A percentile compares a stretch with the other conserved stretches of the same genome.
These are phyloP conservation scores for Chrysoporthe austroafricana DNA, from an alignment of 2,329 filamentous ascomycete genomes.

Conservation along the genomic window DNA sequence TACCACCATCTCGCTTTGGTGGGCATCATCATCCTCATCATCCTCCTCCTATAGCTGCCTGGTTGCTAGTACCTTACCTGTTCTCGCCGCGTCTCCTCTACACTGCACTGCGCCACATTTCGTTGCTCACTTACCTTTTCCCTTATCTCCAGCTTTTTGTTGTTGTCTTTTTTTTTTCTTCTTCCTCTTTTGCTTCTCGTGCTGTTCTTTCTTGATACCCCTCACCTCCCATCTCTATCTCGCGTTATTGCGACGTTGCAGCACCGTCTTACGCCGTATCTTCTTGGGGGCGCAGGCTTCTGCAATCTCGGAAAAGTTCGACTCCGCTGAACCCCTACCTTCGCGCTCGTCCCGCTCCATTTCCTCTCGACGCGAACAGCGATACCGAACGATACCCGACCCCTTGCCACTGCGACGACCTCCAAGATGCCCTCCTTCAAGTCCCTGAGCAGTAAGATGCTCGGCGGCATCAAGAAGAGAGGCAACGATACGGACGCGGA, in stretches of 20 bases:
- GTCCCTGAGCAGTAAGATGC: constrained; percentile 59
- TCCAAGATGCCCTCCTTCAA: constrained; percentile 45
- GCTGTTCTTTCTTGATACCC: constrained; percentile 21
- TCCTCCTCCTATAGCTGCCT: neutral
- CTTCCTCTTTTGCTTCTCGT: neutral
- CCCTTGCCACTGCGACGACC: neutral
- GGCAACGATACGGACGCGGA: constrained; percentile 15
- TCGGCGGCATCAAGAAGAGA: constrained; percentile 57
- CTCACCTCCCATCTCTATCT: neutral
- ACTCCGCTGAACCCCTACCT: neutral
- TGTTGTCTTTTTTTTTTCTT: neutral
- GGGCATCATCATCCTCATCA: neutral
- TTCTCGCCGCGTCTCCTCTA: neutral
- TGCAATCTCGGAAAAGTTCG: neutral
- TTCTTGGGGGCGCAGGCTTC: neutral
- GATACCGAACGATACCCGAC: neutral
- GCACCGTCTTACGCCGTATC: constrained; percentile 2
- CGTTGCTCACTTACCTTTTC: neutral
- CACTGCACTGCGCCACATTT: constrained; percentile 1
- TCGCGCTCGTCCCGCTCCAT: neutral
- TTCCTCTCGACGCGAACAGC: neutral
- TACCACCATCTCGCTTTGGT: neutral
- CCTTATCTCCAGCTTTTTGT: neutral
- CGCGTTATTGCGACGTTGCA: neutral
- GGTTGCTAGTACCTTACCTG: too few species aligned